phyloP scores from a whole-genome alignment of 2,329 filamentous ascomycete species.

The Alternaria rosae region DNA sequence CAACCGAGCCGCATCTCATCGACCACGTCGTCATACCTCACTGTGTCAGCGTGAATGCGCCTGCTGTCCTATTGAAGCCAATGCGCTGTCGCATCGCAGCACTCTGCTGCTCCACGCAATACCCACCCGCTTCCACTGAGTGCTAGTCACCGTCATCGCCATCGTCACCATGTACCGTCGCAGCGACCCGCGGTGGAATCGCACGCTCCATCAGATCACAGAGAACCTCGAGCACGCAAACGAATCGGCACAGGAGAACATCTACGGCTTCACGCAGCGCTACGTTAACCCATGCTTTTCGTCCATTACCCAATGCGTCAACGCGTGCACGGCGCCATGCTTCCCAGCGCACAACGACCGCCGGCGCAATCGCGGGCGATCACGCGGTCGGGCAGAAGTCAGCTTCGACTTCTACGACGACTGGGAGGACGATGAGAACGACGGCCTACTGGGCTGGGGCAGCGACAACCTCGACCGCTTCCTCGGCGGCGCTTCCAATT shows the following conservation, averaged over 20 bases:
- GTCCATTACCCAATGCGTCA: conserved; percentile 70
- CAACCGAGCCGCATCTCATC: conserved; percentile 16
- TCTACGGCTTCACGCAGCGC: conserved; percentile 86
- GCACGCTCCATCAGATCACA: conserved; percentile 91
- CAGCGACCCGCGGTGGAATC: conserved; percentile 84
- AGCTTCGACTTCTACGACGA: conserved; percentile 98
- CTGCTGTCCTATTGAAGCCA: conserved; percentile 14
- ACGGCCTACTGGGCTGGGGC: conserved; percentile 77
- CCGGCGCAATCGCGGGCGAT: conserved; percentile 69
- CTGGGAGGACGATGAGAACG: conserved; percentile 77
- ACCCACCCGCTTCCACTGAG: conserved; percentile 14
- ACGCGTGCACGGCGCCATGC: conserved; percentile 72
- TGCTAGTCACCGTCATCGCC: conserved; percentile 11
- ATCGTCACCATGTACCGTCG: conserved; percentile 66
- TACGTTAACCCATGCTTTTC: conserved; percentile 84
- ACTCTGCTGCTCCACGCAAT: conserved; percentile 22
- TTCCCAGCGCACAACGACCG: conserved; percentile 80
- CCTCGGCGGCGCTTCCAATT: conserved; percentile 71
- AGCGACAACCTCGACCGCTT: conserved; percentile 85
- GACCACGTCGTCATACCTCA: conserved; percentile 13
- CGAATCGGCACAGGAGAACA: conserved; percentile 86
- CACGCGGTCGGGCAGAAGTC: conserved; percentile 73
- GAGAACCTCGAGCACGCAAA: conserved; percentile 91
- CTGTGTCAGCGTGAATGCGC: conserved; percentile 7
- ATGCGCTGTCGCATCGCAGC: conserved; percentile 38